A percentile compares a stretch with the other conserved stretches of the same genome.
Evolutionary conservation across 805 yeast genomes (phyloP).

Genomic region (Nakazawaea anatomiae): DNA sequence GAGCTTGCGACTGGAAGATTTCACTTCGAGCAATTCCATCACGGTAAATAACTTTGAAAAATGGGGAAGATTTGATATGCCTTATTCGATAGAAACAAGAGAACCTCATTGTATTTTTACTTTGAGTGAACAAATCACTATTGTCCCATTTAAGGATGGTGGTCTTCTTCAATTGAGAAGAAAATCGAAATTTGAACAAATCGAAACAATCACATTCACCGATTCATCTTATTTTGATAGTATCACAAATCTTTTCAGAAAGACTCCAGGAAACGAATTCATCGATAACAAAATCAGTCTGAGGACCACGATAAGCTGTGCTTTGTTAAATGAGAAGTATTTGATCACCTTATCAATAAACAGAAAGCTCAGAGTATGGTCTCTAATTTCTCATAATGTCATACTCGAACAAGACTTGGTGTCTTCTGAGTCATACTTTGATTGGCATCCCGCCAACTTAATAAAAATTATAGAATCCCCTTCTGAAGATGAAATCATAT

Average conservation of each 20-base stretch:
- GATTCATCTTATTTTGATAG: constrained; percentile 41
- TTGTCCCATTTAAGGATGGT: constrained; percentile 72
- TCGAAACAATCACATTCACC: constrained; percentile 34
- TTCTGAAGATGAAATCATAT: neutral
- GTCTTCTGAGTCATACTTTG: neutral
- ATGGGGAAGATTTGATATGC: constrained; percentile 68
- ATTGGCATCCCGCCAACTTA: neutral
- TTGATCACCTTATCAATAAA: constrained; percentile 49
- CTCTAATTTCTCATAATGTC: constrained; percentile 28
- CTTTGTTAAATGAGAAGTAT: constrained; percentile 16
- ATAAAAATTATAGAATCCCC: neutral
- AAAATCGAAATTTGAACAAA: constrained; percentile 12
- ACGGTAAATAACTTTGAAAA: constrained; percentile 26
- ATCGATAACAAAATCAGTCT: constrained; percentile 17
- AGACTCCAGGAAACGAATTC: constrained; percentile 15
- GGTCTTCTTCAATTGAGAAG: constrained; percentile 56
- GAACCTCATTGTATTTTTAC: constrained; percentile 49
- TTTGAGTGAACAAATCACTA: constrained; percentile 17
- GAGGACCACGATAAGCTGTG: constrained; percentile 12
- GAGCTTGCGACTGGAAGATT: constrained; percentile 35
- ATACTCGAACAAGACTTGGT: constrained; percentile 16
- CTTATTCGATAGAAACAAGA: constrained; percentile 57
- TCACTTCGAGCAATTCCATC: constrained; percentile 20
- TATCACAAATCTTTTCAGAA: constrained; percentile 21
- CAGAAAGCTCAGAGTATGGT: constrained; percentile 56